Evolutionary conservation across 2,329 filamentous ascomycete genomes (phyloP).

Genomic region (Fonsecaea monophora): DNA sequence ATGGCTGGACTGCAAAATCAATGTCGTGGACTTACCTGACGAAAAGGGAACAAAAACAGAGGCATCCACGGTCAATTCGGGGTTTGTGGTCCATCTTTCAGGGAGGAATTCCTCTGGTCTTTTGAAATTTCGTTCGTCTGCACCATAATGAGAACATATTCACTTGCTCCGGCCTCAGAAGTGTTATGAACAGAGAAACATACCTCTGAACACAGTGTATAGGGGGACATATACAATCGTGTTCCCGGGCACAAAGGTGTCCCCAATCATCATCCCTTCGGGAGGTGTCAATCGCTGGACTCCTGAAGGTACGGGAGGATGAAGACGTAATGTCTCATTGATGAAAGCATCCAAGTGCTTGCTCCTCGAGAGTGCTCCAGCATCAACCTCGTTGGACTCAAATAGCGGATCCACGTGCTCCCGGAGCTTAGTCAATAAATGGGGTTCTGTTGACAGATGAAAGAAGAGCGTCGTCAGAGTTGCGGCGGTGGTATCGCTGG

Average conservation of each 20-base stretch:
- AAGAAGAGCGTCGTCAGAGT: not conserved
- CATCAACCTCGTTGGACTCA: not conserved
- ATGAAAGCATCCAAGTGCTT: conserved; percentile 47
- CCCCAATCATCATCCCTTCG: conserved; percentile 44
- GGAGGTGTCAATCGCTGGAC: conserved; percentile 48
- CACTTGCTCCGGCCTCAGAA: not conserved
- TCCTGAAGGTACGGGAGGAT: conserved; percentile 49
- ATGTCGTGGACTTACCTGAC: conserved; percentile 45
- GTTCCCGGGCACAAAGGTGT: conserved; percentile 44
- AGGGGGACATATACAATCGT: conserved; percentile 12
- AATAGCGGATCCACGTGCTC: not conserved
- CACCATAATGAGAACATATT: not conserved
- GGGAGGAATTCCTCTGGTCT: conserved; percentile 46
- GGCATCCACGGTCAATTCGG: conserved; percentile 44
- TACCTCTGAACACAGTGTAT: conserved; percentile 10
- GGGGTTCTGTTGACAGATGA: not conserved
- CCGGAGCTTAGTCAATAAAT: not conserved
- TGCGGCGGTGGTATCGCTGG: conserved; percentile 5
- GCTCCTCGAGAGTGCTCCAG: not conserved
- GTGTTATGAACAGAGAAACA: not conserved
- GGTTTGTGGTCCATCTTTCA: conserved; percentile 48
- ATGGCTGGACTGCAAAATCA: not conserved
- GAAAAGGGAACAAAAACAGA: conserved; percentile 46
- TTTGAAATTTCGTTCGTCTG: conserved; percentile 45
- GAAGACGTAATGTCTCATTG: conserved; percentile 51